Base-by-base conservation (phyloP, 352 stramenopile species). In the Phytophthora melonis region DNA sequence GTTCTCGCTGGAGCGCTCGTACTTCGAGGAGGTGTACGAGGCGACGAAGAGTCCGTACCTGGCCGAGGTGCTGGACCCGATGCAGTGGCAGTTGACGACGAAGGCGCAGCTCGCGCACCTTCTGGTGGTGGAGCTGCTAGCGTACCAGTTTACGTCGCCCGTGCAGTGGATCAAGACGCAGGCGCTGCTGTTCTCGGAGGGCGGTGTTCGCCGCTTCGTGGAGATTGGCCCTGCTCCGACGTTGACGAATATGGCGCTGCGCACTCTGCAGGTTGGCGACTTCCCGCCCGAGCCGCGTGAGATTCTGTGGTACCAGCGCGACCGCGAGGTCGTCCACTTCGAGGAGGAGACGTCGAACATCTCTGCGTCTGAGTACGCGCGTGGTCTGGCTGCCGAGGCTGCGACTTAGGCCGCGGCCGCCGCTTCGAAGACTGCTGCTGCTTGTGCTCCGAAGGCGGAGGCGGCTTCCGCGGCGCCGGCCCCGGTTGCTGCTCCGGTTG, bases 111-210 rank as follows among this genome's bases (percentile, higher is more conserved):
- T 93, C 1, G 88, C 79, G 32, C 87, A 94, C 47, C 68, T 92
- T 32, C 82, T 97, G 25, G 73, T 97, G 7, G 87, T 96, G 32
- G 91, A 97, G 80, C 74, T 97, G 14, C 64, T 97, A 23, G 90
- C 90, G 25, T 96, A 96, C 78, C 91, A 97, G 75, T 97, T 97
- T 65, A 90, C 91, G 23, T 96, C 86, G 6, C 91, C 91, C 4
- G 90, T 97, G 16, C 90, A 95, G 68, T 97, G 91, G 91, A 97
- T 97, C 60, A 92, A 94, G 77, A 96, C 91, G 6, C 91, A 97
- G 74, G 72, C 78, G 43, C 78, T 90, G 49, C 64, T 97, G 58
- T 96, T 97, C 69, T 83, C 83, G 30, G 50, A 81, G 10, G 74
- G 79, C 21, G 83, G 81, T 32, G 85, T 95, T 45, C 72, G 76